Evolutionary conservation across 1,139 yeast genomes (phyloP), one percentile per base, ranked within the genome.

Genomic region (Saccharomyces hybrid): DNA sequence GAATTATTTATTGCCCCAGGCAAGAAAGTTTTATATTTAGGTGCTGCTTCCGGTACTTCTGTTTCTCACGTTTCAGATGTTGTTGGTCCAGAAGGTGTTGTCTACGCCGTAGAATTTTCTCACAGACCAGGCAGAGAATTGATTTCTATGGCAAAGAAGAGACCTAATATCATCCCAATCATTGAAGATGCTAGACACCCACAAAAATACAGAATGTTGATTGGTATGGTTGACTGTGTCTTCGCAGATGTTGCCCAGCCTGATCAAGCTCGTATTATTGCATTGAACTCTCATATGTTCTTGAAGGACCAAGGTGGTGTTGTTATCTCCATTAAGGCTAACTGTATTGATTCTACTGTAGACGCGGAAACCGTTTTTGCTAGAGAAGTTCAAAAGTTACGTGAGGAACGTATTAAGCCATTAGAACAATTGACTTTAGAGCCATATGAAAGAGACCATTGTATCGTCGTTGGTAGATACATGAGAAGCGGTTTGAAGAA

Each of bases 201-300:
- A 68, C 99, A 93, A 75, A 93, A 95, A 77, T 93, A 93, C 85
- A 86, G 99, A 80, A 93, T 93, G 98, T 83, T 93, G 69, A 81
- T 93, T 61, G 96, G 97, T 68, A 93, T 93, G 99, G 98, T 93
- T 63, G 99, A 95, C 74, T 89, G 84, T 71, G 98, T 93, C 60
- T 93, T 93, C 70, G 99, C 99, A 63, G 99, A 93, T 82, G 99
- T 93, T 73, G 99, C 99, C 64, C 99, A 93, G 80, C 99, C 99
- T 52, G 99, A 93, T 79, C 99, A 93, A 80, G 99, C 99, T 66
- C 95, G 99, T 85, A 95, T 93, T 73, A 91, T 95, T 75, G 99
- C 98, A 55, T 83, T 93, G 74, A 93, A 93, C 83, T 86, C 98
- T 56, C 99, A 93, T 76, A 81, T 91, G 82, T 93, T 93, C 86